Evolutionary conservation across 2,329 filamentous ascomycete species (phyloP).

Genomic region (Hymenoscyphus scutula): DNA sequence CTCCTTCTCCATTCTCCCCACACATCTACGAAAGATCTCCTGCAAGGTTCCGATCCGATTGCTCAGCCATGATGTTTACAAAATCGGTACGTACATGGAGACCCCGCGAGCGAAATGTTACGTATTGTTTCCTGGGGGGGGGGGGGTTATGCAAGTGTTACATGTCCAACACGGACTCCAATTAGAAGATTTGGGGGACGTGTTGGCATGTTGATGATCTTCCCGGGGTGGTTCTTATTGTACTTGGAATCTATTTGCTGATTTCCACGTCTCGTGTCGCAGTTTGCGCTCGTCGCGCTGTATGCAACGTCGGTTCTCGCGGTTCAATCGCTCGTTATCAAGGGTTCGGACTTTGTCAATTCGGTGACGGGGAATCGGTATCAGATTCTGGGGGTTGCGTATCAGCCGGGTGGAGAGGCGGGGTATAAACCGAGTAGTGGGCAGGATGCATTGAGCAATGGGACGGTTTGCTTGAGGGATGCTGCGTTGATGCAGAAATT

Average conservation of each 20-base stretch:
- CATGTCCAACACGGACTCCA: not conserved
- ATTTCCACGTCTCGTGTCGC: not conserved
- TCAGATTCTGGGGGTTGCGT: conserved; percentile 66
- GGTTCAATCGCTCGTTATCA: conserved; percentile 55
- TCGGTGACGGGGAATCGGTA: conserved; percentile 57
- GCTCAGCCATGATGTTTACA: conserved; percentile 3
- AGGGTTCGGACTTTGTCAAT: conserved; percentile 60
- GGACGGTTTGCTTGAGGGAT: conserved; percentile 59
- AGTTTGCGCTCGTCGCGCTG: conserved; percentile 30
- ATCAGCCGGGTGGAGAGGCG: conserved; percentile 65
- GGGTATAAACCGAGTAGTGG: conserved; percentile 55
- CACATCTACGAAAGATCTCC: not conserved
- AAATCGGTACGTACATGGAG: not conserved
- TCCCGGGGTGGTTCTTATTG: not conserved
- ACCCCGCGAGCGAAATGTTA: no score
- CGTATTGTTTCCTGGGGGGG: not conserved
- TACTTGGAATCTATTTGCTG: conserved; percentile 3
- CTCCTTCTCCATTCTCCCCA: not conserved
- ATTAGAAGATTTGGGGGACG: not conserved
- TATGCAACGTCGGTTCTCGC: conserved; percentile 47
- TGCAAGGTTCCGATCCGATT: not conserved
- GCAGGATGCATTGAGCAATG: conserved; percentile 59
- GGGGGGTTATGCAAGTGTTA: not conserved
- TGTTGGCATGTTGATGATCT: not conserved
- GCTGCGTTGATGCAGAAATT: conserved; percentile 63